Percentiles rank a stretch among this genome's conserved stretches.
These are phyloP conservation scores for Alternaria brassicicola DNA, from an alignment of 2,329 filamentous ascomycete genomes.

Conservation along the genomic window DNA sequence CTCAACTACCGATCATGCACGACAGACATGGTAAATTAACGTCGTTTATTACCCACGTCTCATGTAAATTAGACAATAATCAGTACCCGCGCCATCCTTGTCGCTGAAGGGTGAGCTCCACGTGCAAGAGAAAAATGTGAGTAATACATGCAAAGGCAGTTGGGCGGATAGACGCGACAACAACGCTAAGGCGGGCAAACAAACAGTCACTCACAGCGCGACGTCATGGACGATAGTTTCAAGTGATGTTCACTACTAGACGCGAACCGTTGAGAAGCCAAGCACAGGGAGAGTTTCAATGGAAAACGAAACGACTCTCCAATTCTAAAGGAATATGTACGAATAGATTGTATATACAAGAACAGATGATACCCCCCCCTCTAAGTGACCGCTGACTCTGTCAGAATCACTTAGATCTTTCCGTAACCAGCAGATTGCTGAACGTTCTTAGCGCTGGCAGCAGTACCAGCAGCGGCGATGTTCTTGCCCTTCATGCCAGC, in stretches of 20 bases:
- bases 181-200: too few species aligned
- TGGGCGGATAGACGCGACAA: too few species aligned
- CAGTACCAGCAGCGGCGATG: conserved; percentile 53
- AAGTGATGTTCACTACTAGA: not conserved
- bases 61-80: too few species aligned
- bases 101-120: too few species aligned
- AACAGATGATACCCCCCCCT: not conserved
- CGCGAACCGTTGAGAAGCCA: not conserved
- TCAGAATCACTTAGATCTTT: conserved; percentile 21
- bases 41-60: too few species aligned
- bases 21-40: not conserved
- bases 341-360: conserved; percentile 1
- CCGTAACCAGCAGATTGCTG: conserved; percentile 32
- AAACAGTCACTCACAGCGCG: not conserved
- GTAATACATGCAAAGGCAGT: too few species aligned
- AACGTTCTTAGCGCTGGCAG: conserved; percentile 25
- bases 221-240: not conserved
- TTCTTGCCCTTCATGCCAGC: conserved; percentile 60
- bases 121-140: too few species aligned
- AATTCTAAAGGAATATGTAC: not conserved
- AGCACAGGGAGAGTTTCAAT: not conserved
- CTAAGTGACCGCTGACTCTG: not conserved
- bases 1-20: not conserved
- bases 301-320: not conserved
- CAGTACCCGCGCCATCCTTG: too few species aligned